A percentile compares a stretch with the other conserved stretches of the same genome.
phyloP scores from a whole-genome alignment of 768 basidiomycete species.

The Trametes cubensis region DNA sequence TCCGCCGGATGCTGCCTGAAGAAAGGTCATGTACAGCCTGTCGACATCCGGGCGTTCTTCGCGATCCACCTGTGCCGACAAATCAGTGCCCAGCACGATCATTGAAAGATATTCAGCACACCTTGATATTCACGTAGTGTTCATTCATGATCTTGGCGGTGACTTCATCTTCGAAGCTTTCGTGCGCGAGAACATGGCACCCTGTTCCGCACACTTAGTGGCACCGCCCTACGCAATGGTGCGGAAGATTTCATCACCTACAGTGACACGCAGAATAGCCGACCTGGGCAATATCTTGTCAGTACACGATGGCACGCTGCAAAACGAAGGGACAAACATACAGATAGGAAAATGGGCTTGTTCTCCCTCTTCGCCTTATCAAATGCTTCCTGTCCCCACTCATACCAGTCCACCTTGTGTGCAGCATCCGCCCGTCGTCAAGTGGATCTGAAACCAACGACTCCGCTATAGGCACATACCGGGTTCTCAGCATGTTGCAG shows the following conservation, averaged over 20 bases:
- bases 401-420: conserved; percentile 33
- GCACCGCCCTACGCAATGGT: conserved; percentile 5
- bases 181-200: conserved; percentile 36
- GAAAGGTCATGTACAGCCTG: conserved; percentile 46
- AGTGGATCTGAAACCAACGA: background rate
- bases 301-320: too few species aligned
- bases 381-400: conserved; percentile 34
- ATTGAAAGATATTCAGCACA: background rate
- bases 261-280: conserved; percentile 49
- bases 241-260: conserved; percentile 28
- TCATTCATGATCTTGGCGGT: conserved; percentile 45
- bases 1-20: conserved; percentile 38
- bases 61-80: conserved; percentile 36
- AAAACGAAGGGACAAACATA: background rate
- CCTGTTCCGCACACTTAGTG: conserved; percentile 7
- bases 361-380: conserved; percentile 31
- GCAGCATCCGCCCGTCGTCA: background rate
- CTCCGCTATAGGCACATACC: conserved; percentile 7
- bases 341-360: conserved; percentile 41
- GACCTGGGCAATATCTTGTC: conserved; percentile 21
- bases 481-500: conserved; percentile 33
- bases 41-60: conserved; percentile 48
- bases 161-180: conserved; percentile 43
- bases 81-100: background rate
- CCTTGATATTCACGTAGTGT: conserved; percentile 42